Evolutionary conservation across 345 rosid species (phyloP).

Genomic region (Lepidium didymum): DNA sequence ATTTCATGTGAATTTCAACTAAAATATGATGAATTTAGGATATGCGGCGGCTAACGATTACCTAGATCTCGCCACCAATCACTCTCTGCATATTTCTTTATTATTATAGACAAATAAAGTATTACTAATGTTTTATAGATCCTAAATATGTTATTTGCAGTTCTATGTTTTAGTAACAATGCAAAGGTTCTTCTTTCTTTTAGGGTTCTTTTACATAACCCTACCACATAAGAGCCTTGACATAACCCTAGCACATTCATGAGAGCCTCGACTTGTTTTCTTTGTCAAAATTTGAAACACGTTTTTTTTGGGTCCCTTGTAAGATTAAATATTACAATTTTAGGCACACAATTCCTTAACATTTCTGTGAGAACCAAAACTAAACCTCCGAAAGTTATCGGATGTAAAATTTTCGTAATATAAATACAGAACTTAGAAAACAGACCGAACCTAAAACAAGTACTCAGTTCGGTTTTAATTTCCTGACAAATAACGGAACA

Average conservation of each 20-base stretch:
- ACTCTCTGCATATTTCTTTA: constrained; percentile 1
- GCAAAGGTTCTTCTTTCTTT: background rate
- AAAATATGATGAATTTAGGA: background rate
- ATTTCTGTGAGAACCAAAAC: too few relatives aligned
- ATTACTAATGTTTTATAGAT: background rate
- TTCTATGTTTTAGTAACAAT: background rate
- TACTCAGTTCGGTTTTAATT: too few relatives aligned
- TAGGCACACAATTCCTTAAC: background rate
- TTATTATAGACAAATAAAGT: background rate
- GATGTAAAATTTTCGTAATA: too few relatives aligned
- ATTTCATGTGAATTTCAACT: background rate
- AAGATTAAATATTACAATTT: background rate
- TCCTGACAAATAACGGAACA: too few relatives aligned
- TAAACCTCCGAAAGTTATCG: too few relatives aligned
- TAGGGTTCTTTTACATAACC: constrained; percentile 16
- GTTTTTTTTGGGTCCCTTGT: background rate
- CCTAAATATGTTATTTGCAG: background rate
- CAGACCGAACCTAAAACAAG: too few relatives aligned
- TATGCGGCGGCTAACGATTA: constrained; percentile 30
- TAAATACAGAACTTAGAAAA: too few relatives aligned
- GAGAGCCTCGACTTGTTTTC: background rate
- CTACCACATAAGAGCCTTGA: background rate
- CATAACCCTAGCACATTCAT: background rate
- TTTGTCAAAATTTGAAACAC: background rate
- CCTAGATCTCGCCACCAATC: constrained; percentile 32